Evolutionary conservation across 768 basidiomycete species (phyloP), one percentile per base, ranked within the genome.

Genomic region (Rhodotorula kratochvilovae): DNA sequence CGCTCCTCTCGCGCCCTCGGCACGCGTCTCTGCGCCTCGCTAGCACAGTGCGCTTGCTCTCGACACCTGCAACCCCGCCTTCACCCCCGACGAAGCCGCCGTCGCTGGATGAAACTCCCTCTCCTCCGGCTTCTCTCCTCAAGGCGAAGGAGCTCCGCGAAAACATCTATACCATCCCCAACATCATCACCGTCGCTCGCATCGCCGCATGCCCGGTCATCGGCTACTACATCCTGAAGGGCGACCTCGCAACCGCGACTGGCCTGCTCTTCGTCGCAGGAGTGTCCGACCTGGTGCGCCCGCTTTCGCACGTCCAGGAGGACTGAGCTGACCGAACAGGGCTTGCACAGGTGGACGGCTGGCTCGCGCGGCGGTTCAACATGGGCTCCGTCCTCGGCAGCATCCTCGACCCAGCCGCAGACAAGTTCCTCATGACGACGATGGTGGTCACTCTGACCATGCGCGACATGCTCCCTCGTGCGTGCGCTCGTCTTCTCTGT

Each of bases 391-490:
- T 98, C n/a, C 84, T 98, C 29, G 96, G 96, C 29, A 90, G 91
- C 16, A 92, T 98, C 67, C 85, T 99, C 21, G 96, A 99, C 80
- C 96, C 96, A 21, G 92, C 95, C 0, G 96, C 96, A 5, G 96
- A 99, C 85, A 99, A 99, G 81, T 84, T 87, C 19, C 82, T 99
- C 54, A 90, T 99, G 89, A 95, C 96, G 3, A 97, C 94, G 1
- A 82, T 99, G 77, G 91, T 91, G 0, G 82, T 93, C 58, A 89
- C 92, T 1, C 82, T 99, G 71, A 87, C 92, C 0, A 86, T 89
- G 85, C 88, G 90, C 74, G 88, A 86, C 31, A 83, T 95, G 75
- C 82, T 99, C 31, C 95, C 95, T 16, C 75, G 94, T 94, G 73
- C 72, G 87, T 84, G 15, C 35, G 25, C 13, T 1, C 13, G 1